Evolutionary conservation across 1,284 basidiomycete genomes (phyloP).

Genomic region (Pseudozyma thailandica): DNA sequence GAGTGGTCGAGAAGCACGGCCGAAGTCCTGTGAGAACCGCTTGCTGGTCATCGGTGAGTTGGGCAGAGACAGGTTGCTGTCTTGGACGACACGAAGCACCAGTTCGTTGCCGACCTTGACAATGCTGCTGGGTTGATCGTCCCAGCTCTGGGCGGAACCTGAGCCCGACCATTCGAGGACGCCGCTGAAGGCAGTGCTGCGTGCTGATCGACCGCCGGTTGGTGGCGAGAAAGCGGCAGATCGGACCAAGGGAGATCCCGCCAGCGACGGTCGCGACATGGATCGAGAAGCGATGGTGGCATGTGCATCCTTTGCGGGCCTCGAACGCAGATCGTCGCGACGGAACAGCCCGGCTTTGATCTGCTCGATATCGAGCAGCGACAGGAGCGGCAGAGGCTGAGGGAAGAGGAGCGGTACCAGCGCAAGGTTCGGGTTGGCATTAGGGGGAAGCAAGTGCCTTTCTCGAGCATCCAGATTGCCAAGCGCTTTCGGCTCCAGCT

Average conservation of each 20-base stretch:
- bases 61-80: slow-evolving; percentile 45
- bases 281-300: slow-evolving; percentile 44
- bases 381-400: slow-evolving; percentile 56
- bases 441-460: slow-evolving; percentile 16
- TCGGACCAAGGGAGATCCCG: slow-evolving; percentile 45
- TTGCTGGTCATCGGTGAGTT: slow-evolving; percentile 55
- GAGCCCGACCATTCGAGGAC: slow-evolving; percentile 52
- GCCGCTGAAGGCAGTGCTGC: slow-evolving; percentile 34
- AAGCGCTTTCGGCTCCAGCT: slow-evolving; percentile 52
- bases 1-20: slow-evolving; percentile 46
- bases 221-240: slow-evolving; percentile 41
- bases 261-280: slow-evolving; percentile 28
- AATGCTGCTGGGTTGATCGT: slow-evolving; percentile 19
- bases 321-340: slow-evolving; percentile 16
- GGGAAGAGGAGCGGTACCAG: slow-evolving; percentile 55
- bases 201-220: slow-evolving; percentile 9
- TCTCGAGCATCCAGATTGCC: slow-evolving; percentile 51
- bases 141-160: slow-evolving; percentile 9
- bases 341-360: slow-evolving; percentile 26
- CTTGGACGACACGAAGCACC: slow-evolving; percentile 41
- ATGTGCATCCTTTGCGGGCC: slow-evolving; percentile 23
- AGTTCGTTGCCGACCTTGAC: slow-evolving; percentile 56
- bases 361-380: slow-evolving; percentile 41
- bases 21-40: slow-evolving; percentile 62
- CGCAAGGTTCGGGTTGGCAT: slow-evolving; percentile 29